A percentile compares a stretch with the other conserved stretches of the same genome.
Conservation (phyloP, 2,329 filamentous ascomycete genomes). For the Hypoxylon sp. region DNA sequence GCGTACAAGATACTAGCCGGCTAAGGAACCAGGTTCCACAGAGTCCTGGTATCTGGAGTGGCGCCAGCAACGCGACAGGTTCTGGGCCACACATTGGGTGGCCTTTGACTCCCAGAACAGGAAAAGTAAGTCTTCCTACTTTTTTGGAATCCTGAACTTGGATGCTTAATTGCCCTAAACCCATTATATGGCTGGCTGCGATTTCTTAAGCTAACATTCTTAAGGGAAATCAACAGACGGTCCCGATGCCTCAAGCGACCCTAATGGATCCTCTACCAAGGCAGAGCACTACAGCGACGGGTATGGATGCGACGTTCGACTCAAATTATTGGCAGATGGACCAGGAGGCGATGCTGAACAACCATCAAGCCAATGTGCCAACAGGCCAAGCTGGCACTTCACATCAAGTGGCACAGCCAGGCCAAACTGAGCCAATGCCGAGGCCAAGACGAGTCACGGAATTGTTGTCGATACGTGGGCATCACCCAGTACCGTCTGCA, state of each 20-base stretch:
- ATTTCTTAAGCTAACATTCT: not conserved
- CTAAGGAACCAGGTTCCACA: not conserved
- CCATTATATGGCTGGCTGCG: not conserved
- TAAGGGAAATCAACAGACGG: not conserved
- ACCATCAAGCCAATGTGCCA: not conserved
- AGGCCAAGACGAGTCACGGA: not conserved
- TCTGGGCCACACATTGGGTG: not conserved
- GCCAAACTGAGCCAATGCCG: not conserved
- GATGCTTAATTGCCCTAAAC: not conserved
- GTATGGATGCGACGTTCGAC: not conserved
- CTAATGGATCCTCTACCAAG: not conserved
- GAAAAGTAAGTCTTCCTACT: not conserved
- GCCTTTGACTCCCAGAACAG: no score
- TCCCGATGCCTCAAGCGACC: not conserved
- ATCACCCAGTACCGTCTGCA: not conserved
- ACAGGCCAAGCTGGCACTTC: not conserved
- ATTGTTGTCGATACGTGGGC: not conserved
- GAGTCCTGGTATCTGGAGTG: not conserved
- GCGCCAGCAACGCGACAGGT: not conserved
- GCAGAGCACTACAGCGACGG: not conserved
- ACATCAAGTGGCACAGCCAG: not conserved
- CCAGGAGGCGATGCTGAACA: not conserved
- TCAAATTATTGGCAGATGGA: not conserved
- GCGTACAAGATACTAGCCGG: not conserved
- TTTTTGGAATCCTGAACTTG: not conserved